Evolutionary conservation across 225 moss, liverwort and hornwort species (phyloP).

Genomic region (Marchantia paleacea): DNA sequence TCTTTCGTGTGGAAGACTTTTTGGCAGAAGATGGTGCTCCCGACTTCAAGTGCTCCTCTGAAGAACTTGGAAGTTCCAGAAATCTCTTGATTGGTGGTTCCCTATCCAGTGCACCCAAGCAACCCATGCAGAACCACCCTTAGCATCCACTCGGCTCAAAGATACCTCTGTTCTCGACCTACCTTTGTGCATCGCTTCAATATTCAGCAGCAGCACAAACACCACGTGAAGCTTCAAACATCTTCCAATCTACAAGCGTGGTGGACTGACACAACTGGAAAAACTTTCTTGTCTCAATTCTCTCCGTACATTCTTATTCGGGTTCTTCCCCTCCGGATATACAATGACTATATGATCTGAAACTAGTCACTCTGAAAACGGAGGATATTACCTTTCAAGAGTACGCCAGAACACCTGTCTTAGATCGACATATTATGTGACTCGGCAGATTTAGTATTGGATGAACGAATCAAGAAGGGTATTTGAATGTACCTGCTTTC

Average conservation of each 20-base stretch:
- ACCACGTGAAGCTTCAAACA: background rate
- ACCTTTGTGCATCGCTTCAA: background rate
- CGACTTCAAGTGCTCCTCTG: constrained; percentile 39
- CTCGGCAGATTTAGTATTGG: background rate
- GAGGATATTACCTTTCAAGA: background rate
- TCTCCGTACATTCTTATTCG: background rate
- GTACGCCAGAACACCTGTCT: background rate
- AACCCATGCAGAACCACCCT: background rate
- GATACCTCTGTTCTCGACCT: background rate
- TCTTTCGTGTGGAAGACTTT: constrained; percentile 36
- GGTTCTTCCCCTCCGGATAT: background rate
- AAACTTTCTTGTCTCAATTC: background rate
- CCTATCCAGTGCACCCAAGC: constrained; percentile 13
- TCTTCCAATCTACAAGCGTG: background rate
- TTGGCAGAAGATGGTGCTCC: constrained; percentile 34
- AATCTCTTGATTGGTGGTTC: constrained; percentile 40
- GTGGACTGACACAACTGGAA: background rate
- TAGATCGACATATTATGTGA: background rate
- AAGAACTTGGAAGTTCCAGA: constrained; percentile 39
- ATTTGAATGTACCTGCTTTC: constrained; percentile 37
- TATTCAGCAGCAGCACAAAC: background rate
- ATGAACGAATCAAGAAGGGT: background rate
- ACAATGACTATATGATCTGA: background rate
- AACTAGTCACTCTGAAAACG: background rate
- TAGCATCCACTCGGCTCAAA: background rate